Evolutionary conservation across 305 asterid genomes (phyloP).

Genomic region (Fraxinus nigra): DNA sequence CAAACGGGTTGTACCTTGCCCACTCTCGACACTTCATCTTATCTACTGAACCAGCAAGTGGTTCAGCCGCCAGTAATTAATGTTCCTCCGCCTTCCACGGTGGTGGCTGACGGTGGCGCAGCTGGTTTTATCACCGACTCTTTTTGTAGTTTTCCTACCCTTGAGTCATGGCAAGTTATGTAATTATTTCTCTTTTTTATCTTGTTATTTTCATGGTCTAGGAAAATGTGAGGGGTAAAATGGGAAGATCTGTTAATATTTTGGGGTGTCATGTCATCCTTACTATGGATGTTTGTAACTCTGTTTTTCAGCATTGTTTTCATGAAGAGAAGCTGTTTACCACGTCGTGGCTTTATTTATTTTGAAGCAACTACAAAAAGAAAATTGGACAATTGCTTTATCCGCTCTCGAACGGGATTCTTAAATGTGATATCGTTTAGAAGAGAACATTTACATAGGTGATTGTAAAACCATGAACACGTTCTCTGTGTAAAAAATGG

Average conservation of each 20-base stretch:
- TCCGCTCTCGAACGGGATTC: too few species aligned
- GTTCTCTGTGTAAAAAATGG: too few species aligned
- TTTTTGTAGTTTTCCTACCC: conserved; percentile 60
- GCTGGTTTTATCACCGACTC: conserved; percentile 40
- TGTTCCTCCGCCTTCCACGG: conserved; percentile 21
- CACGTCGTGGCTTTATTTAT: too few species aligned
- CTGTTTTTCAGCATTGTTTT: not conserved
- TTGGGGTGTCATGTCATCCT: not conserved
- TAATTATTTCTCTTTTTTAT: not conserved
- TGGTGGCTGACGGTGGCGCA: conserved; percentile 29
- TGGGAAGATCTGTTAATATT: conserved; percentile 31
- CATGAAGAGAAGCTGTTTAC: not conserved
- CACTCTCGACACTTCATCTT: conserved; percentile 60
- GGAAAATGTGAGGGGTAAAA: conserved; percentile 28
- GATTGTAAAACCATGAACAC: too few species aligned
- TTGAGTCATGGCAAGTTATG: conserved; percentile 61
- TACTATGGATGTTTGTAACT: not conserved
- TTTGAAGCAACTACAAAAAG: too few species aligned
- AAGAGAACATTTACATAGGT: too few species aligned
- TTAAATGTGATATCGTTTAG: too few species aligned
- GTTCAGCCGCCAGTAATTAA: conserved; percentile 19
- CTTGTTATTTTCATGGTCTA: not conserved
- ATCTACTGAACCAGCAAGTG: conserved; percentile 31
- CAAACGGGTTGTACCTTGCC: conserved; percentile 39
- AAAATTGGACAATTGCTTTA: too few species aligned